A percentile compares a stretch with the other conserved stretches of the same genome.
These are phyloP conservation scores for Talaromyces sp. DNA, from an alignment of 2,329 filamentous ascomycete species.

Conservation along the genomic window DNA sequence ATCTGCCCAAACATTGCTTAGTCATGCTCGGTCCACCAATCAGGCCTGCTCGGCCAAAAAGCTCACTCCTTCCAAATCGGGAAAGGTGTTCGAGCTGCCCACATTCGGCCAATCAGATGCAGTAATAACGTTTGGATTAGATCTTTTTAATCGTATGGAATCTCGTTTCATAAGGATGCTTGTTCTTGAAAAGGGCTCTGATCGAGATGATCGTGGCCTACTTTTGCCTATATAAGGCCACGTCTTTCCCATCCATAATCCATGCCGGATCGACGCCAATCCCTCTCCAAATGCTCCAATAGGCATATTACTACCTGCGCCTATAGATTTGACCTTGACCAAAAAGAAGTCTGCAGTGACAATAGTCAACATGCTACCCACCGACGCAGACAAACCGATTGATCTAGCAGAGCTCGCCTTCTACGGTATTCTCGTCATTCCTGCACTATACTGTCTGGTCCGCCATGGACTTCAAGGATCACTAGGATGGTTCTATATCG, in stretches of 20 bases:
- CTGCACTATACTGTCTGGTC: slow-evolving; percentile 2
- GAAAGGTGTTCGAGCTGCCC: not conserved
- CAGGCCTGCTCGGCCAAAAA: not conserved
- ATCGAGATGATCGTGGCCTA: not conserved
- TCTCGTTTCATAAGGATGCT: not conserved
- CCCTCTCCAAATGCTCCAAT: not conserved
- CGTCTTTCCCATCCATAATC: not conserved
- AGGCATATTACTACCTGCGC: too few relatives aligned
- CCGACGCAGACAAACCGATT: not conserved
- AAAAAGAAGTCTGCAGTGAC: not conserved
- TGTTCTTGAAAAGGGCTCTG: too few relatives aligned
- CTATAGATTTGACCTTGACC: not conserved
- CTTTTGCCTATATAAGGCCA: not conserved
- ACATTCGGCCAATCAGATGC: not conserved
- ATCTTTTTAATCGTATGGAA: too few relatives aligned
- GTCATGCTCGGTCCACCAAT: not conserved
- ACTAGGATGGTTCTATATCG: slow-evolving; percentile 7
- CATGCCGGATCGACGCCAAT: not conserved
- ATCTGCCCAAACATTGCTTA: not conserved
- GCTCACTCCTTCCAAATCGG: not conserved
- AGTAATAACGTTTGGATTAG: not conserved
- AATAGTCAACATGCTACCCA: not conserved
- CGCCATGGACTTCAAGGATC: slow-evolving; percentile 6
- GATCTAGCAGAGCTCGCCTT: slow-evolving; percentile 5
- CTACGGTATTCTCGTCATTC: not conserved